Percentiles rank a stretch among this genome's conserved stretches.
Conservation (phyloP, 306 rosid species). For the Medicago ruthenica region DNA sequence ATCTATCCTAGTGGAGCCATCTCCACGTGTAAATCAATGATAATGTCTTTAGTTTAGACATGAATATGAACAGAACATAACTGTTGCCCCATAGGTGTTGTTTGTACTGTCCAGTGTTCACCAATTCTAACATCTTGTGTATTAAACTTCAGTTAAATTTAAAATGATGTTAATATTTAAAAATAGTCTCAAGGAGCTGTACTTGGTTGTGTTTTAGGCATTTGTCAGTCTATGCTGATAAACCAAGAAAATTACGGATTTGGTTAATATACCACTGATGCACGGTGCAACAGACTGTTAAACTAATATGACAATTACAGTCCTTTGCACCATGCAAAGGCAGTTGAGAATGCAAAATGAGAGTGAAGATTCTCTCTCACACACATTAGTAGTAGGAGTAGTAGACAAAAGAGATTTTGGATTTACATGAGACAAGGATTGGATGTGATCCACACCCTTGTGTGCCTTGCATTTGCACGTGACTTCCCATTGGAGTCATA, state of each 20-base stretch:
- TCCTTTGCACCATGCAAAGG: background rate
- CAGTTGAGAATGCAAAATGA: background rate
- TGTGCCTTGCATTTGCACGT: slow-evolving; percentile 1
- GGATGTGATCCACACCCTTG: background rate
- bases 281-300: background rate
- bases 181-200: too few relatives aligned
- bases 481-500: background rate
- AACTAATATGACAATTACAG: background rate
- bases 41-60: too few relatives aligned
- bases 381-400: background rate
- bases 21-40: background rate
- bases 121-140: too few relatives aligned
- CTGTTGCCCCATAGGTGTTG: background rate
- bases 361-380: background rate
- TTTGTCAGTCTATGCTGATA: too few relatives aligned
- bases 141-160: background rate
- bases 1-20: background rate
- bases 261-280: background rate
- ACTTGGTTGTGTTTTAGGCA: background rate
- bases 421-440: background rate
- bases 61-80: too few relatives aligned
- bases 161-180: background rate
- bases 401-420: background rate
- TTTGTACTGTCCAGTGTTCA: too few relatives aligned
- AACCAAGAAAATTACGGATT: background rate